phyloP scores from a whole-genome alignment of 768 basidiomycete species.

The Psilocybe azurescens region DNA sequence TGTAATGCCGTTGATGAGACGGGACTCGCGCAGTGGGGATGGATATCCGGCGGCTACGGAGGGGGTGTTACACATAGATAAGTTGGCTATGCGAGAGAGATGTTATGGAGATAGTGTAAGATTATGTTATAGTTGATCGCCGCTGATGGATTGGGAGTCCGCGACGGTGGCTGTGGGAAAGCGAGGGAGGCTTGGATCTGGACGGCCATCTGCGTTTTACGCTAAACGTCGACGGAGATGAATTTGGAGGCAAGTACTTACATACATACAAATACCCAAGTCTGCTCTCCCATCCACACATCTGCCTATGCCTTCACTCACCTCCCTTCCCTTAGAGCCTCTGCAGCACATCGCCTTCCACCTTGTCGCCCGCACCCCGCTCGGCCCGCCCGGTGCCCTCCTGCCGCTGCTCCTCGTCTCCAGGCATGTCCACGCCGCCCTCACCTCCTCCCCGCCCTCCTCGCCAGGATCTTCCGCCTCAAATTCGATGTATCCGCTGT shows the following conservation, averaged over 20 bases:
- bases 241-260: not conserved
- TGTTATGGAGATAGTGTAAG: too few species aligned
- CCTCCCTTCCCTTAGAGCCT: conserved; percentile 35
- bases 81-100: too few species aligned
- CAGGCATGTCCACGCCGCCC: conserved; percentile 38
- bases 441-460: conserved; percentile 43
- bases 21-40: too few species aligned
- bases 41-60: too few species aligned
- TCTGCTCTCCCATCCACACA: not conserved
- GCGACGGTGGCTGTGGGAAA: too few species aligned
- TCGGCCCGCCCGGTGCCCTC: conserved; percentile 53
- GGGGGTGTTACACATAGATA: too few species aligned
- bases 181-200: not conserved
- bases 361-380: conserved; percentile 42
- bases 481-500: conserved; percentile 64
- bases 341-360: conserved; percentile 59
- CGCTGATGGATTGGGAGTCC: too few species aligned
- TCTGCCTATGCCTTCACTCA: conserved; percentile 5
- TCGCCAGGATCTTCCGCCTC: conserved; percentile 55
- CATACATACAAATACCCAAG: conserved; percentile 2
- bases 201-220: too few species aligned
- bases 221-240: not conserved
- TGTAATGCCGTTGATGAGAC: too few species aligned
- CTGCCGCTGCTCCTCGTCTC: conserved; percentile 54
- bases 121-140: too few species aligned